These are phyloP conservation scores for Aspergillus indologenus DNA, from an alignment of 495 filamentous ascomycete genomes.

Conservation along the genomic window DNA sequence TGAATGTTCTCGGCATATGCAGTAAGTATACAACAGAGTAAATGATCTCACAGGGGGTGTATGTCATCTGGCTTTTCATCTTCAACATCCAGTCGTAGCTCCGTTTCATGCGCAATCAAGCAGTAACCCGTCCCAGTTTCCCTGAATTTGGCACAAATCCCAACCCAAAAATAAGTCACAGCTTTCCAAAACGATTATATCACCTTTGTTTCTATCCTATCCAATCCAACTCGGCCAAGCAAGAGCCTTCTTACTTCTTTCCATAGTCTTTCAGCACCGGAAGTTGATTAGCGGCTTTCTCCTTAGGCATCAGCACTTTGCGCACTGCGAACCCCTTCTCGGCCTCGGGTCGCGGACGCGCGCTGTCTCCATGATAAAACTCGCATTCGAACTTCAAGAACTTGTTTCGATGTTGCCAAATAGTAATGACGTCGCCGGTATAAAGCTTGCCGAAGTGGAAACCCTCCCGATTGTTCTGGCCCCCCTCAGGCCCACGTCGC, in stretches of 20 bases:
- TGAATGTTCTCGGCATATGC: neutral
- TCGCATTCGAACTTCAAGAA: slow-evolving; percentile 53
- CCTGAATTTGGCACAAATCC: neutral
- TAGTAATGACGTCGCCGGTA: slow-evolving; percentile 66
- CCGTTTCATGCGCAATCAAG: neutral
- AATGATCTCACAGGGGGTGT: neutral
- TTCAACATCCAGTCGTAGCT: neutral
- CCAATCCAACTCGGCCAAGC: slow-evolving; percentile 3
- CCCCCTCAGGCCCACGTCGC: slow-evolving; percentile 40
- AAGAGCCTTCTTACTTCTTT: slow-evolving; percentile 8
- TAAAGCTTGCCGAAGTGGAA: slow-evolving; percentile 64
- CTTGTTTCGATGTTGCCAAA: slow-evolving; percentile 49
- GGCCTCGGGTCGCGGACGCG: slow-evolving; percentile 36
- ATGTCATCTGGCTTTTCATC: neutral
- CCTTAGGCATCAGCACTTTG: slow-evolving; percentile 32
- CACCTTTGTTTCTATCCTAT: no score
- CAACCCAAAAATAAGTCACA: neutral
- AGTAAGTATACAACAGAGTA: slow-evolving; percentile 6
- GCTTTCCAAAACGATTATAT: neutral
- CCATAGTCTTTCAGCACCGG: slow-evolving; percentile 24
- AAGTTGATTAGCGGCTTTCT: slow-evolving; percentile 27
- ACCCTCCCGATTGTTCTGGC: slow-evolving; percentile 45
- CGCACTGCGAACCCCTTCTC: slow-evolving; percentile 43
- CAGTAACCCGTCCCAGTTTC: neutral
- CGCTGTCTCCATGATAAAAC: slow-evolving; percentile 52